phyloP scores from a whole-genome alignment of 23 red algal species.

The Cyanidioschyzon merolae region DNA sequence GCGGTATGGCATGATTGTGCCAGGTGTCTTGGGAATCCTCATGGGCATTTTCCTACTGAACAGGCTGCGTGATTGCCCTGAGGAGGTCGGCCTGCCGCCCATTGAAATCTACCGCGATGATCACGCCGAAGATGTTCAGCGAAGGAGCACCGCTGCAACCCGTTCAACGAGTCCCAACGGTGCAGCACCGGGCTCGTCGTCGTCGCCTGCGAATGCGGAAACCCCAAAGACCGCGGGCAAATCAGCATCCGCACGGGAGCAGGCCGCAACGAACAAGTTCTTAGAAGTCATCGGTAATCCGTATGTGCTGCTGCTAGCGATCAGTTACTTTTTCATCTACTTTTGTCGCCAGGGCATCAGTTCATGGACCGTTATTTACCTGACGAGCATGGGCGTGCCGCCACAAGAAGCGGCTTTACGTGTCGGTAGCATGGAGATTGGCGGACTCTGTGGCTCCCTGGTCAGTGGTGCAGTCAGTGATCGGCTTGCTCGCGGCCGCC shows the following conservation, averaged over 20 bases:
- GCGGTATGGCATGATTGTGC: slow-evolving; percentile 97
- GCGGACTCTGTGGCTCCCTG: slow-evolving; percentile 82
- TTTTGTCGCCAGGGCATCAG: slow-evolving; percentile 92
- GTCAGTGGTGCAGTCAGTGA: slow-evolving; percentile 84
- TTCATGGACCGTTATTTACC: slow-evolving; percentile 88
- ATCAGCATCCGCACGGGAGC: neutral
- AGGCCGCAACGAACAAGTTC: slow-evolving; percentile 44
- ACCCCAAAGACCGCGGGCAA: slow-evolving; percentile 1
- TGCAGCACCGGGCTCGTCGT: neutral
- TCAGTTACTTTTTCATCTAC: slow-evolving; percentile 99
- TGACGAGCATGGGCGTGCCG: slow-evolving; percentile 78
- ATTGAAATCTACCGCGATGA: slow-evolving; percentile 49
- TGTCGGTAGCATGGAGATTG: slow-evolving; percentile 96
- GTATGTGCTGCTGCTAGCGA: slow-evolving; percentile 89
- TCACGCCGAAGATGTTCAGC: neutral
- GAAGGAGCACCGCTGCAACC: neutral
- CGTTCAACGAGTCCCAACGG: slow-evolving; percentile 10
- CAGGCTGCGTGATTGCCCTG: slow-evolving; percentile 67
- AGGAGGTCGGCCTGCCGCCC: slow-evolving; percentile 72
- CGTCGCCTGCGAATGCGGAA: neutral
- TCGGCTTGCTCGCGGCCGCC: slow-evolving; percentile 84
- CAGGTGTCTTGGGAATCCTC: slow-evolving; percentile 60
- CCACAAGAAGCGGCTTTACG: slow-evolving; percentile 97
- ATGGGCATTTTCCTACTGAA: slow-evolving; percentile 81
- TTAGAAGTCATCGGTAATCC: slow-evolving; percentile 88